These are phyloP conservation scores for Fraxinus albicans DNA, from an alignment of 305 asterid genomes.

Conservation along the genomic window DNA sequence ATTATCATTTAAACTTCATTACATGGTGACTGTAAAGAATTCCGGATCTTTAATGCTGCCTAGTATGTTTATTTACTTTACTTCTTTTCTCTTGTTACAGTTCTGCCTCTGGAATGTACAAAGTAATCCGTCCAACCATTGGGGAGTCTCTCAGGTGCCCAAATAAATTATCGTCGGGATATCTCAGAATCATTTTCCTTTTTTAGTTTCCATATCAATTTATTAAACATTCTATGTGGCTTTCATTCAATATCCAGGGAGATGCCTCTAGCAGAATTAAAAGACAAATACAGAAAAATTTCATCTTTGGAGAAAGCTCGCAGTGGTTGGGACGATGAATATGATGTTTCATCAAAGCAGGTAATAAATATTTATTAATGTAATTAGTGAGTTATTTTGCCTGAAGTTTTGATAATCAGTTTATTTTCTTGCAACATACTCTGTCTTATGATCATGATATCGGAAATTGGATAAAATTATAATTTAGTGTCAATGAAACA, in stretches of 20 bases:
- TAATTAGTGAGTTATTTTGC: conserved; percentile 1
- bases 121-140: conserved; percentile 79
- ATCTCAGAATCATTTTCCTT: conserved; percentile 24
- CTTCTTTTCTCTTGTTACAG: conserved; percentile 45
- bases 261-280: conserved; percentile 79
- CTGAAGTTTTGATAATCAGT: background rate
- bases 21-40: background rate
- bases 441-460: background rate
- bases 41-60: background rate
- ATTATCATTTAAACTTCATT: background rate
- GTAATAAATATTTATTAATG: conserved; percentile 32
- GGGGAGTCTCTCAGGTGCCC: conserved; percentile 91
- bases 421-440: background rate
- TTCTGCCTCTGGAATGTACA: conserved; percentile 67
- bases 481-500: conserved; percentile 8
- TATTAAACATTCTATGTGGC: conserved; percentile 3
- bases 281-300: conserved; percentile 79
- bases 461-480: background rate
- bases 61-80: background rate
- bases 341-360: conserved; percentile 80
- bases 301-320: conserved; percentile 67
- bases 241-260: conserved; percentile 61
- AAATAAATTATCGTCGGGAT: conserved; percentile 17
- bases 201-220: conserved; percentile 22
- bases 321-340: conserved; percentile 88